These are phyloP conservation scores for Cylindrotheca closterium DNA, from an alignment of 108 stramenopile genomes.

Conservation along the genomic window DNA sequence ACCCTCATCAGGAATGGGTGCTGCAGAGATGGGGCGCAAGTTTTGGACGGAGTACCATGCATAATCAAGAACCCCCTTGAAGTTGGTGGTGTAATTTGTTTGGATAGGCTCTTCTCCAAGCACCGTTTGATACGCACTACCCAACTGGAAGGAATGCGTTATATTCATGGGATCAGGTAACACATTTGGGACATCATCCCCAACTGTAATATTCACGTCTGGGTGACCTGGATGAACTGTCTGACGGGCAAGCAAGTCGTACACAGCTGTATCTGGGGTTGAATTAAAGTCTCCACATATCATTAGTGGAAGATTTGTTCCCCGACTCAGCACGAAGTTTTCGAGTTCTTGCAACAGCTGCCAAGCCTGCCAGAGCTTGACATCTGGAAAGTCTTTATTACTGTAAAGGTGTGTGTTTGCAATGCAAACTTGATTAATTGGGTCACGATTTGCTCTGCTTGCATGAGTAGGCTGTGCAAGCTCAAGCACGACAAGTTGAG, in stretches of 20 bases:
- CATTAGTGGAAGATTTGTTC: constrained; percentile 84
- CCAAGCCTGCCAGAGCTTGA: constrained; percentile 98
- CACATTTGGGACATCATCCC: constrained; percentile 71
- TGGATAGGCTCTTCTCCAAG: constrained; percentile 91
- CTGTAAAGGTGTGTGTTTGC: constrained; percentile 99
- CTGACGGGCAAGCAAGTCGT: constrained; percentile 89
- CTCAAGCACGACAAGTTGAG: constrained; percentile 94
- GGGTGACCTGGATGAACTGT: constrained; percentile 90
- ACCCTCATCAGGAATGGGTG: constrained; percentile 82
- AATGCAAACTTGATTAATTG: constrained; percentile 89
- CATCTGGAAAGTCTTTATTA: constrained; percentile 96
- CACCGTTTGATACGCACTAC: constrained; percentile 91
- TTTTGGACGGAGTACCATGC: constrained; percentile 91
- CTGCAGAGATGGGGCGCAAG: constrained; percentile 85
- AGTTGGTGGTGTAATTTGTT: constrained; percentile 94
- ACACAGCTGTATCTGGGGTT: constrained; percentile 95
- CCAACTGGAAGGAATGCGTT: constrained; percentile 89
- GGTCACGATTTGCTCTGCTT: constrained; percentile 61
- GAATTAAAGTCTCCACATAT: constrained; percentile 99
- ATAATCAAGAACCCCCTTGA: constrained; percentile 96
- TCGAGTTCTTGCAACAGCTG: constrained; percentile 93
- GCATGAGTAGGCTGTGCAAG: constrained; percentile 71
- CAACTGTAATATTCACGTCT: constrained; percentile 71
- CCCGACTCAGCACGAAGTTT: constrained; percentile 82
- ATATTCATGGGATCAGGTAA: constrained; percentile 90